Evolutionary conservation across 1,139 yeast genomes (phyloP).

Genomic region (Wickerhamomyces sp.): DNA sequence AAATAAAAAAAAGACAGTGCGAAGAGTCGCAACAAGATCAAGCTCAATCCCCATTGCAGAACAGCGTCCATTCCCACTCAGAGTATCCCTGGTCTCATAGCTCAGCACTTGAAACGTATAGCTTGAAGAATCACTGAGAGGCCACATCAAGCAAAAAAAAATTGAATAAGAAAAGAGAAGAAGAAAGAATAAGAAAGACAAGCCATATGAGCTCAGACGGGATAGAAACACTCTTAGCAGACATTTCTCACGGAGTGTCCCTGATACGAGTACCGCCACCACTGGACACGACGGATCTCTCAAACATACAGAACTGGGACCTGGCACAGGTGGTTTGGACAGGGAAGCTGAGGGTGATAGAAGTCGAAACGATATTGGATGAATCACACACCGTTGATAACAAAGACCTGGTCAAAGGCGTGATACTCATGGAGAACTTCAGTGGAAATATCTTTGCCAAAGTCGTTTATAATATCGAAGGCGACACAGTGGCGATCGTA

Average conservation of each 20-base stretch:
- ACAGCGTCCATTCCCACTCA: too few species aligned
- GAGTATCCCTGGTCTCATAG: too few species aligned
- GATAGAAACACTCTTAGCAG: not conserved
- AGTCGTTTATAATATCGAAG: slow-evolving; percentile 27
- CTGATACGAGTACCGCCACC: slow-evolving; percentile 29
- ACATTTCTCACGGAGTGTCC: not conserved
- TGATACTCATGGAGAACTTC: slow-evolving; percentile 26
- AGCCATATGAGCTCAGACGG: too few species aligned
- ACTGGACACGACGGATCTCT: slow-evolving; percentile 10
- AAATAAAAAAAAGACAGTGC: too few species aligned
- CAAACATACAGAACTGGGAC: slow-evolving; percentile 30
- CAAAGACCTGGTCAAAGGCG: slow-evolving; percentile 21
- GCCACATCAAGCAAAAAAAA: not conserved
- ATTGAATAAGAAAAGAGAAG: too few species aligned
- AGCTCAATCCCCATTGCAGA: too few species aligned
- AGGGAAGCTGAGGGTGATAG: slow-evolving; percentile 27
- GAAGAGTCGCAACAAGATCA: too few species aligned
- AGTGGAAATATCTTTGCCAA: slow-evolving; percentile 27
- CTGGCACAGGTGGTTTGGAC: slow-evolving; percentile 32
- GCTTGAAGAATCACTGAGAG: not conserved
- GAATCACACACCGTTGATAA: too few species aligned
- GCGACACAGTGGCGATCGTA: slow-evolving; percentile 22
- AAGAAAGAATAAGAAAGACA: too few species aligned
- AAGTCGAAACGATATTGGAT: too few species aligned
- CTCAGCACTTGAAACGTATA: too few species aligned